Base-by-base conservation (phyloP, 768 basidiomycete genomes). In the Mycena vitilis region DNA sequence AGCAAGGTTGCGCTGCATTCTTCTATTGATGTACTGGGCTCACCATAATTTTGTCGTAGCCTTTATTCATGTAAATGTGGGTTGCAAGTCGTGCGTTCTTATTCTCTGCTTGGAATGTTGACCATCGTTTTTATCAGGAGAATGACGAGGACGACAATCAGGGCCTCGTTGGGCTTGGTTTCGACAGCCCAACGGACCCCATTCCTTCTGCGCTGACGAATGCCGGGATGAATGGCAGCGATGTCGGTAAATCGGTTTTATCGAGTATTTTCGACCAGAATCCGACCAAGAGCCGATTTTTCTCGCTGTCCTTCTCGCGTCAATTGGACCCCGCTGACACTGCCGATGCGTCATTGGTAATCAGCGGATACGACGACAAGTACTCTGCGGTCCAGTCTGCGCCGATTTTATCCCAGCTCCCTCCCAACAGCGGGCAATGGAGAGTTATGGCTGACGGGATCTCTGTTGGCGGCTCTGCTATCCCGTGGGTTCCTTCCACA, bases 271-370 rank as follows among this genome's bases (percentile, higher is more conserved):
- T 70, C 34, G 64, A 42, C 7, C 55, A 58, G 25, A 61, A 60
- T 20, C 48, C 69, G 1, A 25, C 54, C 18, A 54, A 30, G 10
- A 54, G 42, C 1, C 49, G 63, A 48, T 70, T 51, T 56, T 62
- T 70, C 23, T 64, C 60, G 4, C 62, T 70, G 8, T 60, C 69
- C 34, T n/a, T 70, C 18, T 70, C 69, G 1, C 64, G 69, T n/a
- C 63, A 60, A 0, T 60, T 64, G 1, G 69, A 70, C 36, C 53
- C 57, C 38, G 69, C 56, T 42, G 64, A 51, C 34, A 66, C 60
- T 9, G 64, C 65, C 9, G 69, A 70, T 15, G 69, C 55, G 9
- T 70, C 69, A 5, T 48, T 70, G n/a, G 61, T 65, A 8, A 70
- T 70, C 1, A 22, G 64, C 18, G 69, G 63, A n/a, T 70, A 70